Evolutionary conservation across 345 rosid genomes (phyloP).

Genomic region (Populus alba): DNA sequence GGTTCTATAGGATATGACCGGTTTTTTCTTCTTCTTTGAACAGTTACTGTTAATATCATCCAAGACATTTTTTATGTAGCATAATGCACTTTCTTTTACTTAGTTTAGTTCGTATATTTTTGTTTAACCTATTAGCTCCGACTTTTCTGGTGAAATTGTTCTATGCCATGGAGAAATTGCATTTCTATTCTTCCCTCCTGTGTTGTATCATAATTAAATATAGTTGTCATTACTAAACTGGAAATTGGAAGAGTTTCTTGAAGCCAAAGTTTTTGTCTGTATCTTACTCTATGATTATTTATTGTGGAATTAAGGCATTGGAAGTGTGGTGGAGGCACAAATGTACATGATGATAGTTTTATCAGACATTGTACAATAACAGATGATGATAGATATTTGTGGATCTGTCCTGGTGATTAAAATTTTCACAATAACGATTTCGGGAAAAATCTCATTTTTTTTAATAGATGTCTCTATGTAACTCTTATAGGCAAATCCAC

Average conservation of each 20-base stretch:
- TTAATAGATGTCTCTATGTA: neutral
- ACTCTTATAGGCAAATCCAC: constrained; percentile 68
- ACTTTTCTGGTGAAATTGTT: neutral
- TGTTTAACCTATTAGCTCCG: neutral
- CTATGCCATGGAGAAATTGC: neutral
- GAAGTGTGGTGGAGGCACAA: neutral
- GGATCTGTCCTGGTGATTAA: neutral
- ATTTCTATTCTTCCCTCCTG: neutral
- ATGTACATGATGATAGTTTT: neutral
- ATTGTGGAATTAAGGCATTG: neutral
- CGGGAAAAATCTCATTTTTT: neutral
- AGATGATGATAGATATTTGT: neutral
- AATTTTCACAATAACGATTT: neutral
- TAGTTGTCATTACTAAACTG: neutral
- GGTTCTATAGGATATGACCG: constrained; percentile 17
- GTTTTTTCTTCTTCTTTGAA: neutral
- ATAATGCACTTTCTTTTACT: neutral
- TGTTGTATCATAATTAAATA: neutral
- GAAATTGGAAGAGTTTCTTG: neutral
- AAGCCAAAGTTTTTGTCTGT: neutral
- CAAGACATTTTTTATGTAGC: too few species aligned
- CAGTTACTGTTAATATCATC: neutral
- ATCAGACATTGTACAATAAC: neutral
- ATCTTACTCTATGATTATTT: neutral
- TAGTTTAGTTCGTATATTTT: neutral